phyloP scores from a whole-genome alignment of 2,329 filamentous ascomycete genomes.

The Pyrenochaeta sp. region DNA sequence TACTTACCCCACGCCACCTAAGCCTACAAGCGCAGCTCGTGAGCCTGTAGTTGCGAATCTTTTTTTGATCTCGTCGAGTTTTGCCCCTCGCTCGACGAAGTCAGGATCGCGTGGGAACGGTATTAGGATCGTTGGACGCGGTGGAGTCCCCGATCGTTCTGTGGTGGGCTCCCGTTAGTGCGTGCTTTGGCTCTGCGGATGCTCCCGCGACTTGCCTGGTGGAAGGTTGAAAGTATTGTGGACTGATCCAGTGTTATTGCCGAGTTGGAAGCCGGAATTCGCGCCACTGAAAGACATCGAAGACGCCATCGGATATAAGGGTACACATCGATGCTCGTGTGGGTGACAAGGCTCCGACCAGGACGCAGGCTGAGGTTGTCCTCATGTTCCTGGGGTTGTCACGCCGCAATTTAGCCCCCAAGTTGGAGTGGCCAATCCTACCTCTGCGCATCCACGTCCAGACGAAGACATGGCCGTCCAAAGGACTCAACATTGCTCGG shows the following conservation, averaged over 20 bases:
- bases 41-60: constrained; percentile 14
- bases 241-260: constrained; percentile 15
- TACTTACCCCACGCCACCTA: constrained; percentile 33
- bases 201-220: constrained; percentile 16
- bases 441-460: too few species aligned
- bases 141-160: constrained; percentile 24
- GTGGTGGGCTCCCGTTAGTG: constrained; percentile 2
- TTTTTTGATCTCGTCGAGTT: constrained; percentile 10
- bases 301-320: too few species aligned
- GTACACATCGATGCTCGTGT: too few species aligned
- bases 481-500: too few species aligned
- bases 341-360: too few species aligned
- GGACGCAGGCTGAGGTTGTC: too few species aligned
- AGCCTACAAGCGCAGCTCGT: constrained; percentile 33
- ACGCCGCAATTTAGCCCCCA: too few species aligned
- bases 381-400: too few species aligned
- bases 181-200: constrained; percentile 2
- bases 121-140: constrained; percentile 29
- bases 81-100: constrained; percentile 32
- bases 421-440: too few species aligned
- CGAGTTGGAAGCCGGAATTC: constrained; percentile 19
- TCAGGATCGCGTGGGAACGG: constrained; percentile 38
- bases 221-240: constrained; percentile 12
- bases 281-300: constrained; percentile 13
- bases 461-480: too few species aligned